Evolutionary conservation across 2,329 filamentous ascomycete species (phyloP).

Genomic region (Juglanconis oblonga): DNA sequence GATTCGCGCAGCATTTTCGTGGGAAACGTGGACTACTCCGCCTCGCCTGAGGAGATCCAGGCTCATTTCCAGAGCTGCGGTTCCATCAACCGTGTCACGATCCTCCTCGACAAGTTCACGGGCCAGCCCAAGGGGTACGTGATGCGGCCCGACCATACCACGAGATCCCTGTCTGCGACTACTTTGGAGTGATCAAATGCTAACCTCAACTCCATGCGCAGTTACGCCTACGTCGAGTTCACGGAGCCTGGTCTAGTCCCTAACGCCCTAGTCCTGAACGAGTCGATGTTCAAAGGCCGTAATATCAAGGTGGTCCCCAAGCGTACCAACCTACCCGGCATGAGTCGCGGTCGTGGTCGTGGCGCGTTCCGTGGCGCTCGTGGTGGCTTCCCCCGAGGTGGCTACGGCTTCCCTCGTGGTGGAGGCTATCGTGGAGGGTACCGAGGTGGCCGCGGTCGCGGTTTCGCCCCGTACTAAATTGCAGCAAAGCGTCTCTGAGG

Average conservation of each 20-base stretch:
- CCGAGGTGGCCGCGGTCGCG: slow-evolving; percentile 49
- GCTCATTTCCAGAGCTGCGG: slow-evolving; percentile 97
- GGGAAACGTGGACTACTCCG: slow-evolving; percentile 96
- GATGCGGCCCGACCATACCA: not conserved
- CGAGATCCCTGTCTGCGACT: not conserved
- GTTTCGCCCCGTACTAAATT: slow-evolving; percentile 56
- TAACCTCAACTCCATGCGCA: slow-evolving; percentile 35
- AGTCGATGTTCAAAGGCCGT: slow-evolving; percentile 90
- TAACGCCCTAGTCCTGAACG: slow-evolving; percentile 74
- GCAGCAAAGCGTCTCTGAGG: slow-evolving; percentile 6
- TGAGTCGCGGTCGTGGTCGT: slow-evolving; percentile 71
- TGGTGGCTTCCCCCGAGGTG: slow-evolving; percentile 54
- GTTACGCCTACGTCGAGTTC: slow-evolving; percentile 86
- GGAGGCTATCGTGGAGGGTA: slow-evolving; percentile 63
- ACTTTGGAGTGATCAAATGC: not conserved
- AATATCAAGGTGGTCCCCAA: slow-evolving; percentile 95
- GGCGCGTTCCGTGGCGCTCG: slow-evolving; percentile 52
- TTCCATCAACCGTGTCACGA: slow-evolving; percentile 96
- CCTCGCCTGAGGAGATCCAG: slow-evolving; percentile 96
- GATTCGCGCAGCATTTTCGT: slow-evolving; percentile 97
- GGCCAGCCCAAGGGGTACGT: slow-evolving; percentile 97
- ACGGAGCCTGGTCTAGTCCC: slow-evolving; percentile 5
- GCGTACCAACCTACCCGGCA: slow-evolving; percentile 92
- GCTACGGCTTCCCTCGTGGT: slow-evolving; percentile 33
- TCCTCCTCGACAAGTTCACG: slow-evolving; percentile 95